Percentiles rank a stretch among this genome's conserved stretches.
phyloP scores from a whole-genome alignment of 1,284 basidiomycete genomes.

The Cystobasidium sp. region DNA sequence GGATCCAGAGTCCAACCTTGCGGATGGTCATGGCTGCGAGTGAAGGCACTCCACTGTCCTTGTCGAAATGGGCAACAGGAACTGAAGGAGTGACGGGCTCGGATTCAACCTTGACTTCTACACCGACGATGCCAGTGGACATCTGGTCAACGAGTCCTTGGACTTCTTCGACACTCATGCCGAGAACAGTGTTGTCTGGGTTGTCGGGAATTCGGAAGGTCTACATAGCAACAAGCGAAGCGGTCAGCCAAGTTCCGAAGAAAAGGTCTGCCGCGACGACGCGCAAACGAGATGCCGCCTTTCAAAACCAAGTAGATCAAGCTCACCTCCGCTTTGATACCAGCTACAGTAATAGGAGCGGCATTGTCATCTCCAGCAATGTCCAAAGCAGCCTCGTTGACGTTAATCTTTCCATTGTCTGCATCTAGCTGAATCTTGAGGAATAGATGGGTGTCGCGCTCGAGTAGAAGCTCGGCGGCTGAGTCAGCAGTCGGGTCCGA shows the following conservation, averaged over 20 bases:
- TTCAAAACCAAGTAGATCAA: neutral
- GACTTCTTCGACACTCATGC: conserved; percentile 13
- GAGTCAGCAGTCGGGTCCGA: conserved; percentile 39
- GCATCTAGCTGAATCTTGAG: conserved; percentile 36
- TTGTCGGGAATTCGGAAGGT: conserved; percentile 18
- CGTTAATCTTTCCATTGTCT: conserved; percentile 31
- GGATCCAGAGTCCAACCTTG: conserved; percentile 43
- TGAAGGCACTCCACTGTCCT: neutral
- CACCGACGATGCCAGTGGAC: conserved; percentile 30
- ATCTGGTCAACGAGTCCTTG: conserved; percentile 36
- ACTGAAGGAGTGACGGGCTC: conserved; percentile 27
- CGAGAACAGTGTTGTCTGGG: conserved; percentile 17
- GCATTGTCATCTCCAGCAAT: conserved; percentile 3
- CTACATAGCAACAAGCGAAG: conserved; percentile 11
- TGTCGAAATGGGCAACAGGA: conserved; percentile 5
- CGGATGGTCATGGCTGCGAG: conserved; percentile 23
- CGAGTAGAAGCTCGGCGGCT: conserved; percentile 30
- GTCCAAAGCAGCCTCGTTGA: conserved; percentile 38
- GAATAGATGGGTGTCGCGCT: conserved; percentile 38
- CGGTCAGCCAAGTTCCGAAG: too few relatives aligned
- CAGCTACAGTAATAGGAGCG: conserved; percentile 27
- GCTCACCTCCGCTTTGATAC: conserved; percentile 34
- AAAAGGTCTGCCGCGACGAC: too few relatives aligned
- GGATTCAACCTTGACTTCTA: conserved; percentile 41
- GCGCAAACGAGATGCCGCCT: neutral